Conservation (phyloP, 1,284 basidiomycete genomes). For the Meira nashicola region DNA sequence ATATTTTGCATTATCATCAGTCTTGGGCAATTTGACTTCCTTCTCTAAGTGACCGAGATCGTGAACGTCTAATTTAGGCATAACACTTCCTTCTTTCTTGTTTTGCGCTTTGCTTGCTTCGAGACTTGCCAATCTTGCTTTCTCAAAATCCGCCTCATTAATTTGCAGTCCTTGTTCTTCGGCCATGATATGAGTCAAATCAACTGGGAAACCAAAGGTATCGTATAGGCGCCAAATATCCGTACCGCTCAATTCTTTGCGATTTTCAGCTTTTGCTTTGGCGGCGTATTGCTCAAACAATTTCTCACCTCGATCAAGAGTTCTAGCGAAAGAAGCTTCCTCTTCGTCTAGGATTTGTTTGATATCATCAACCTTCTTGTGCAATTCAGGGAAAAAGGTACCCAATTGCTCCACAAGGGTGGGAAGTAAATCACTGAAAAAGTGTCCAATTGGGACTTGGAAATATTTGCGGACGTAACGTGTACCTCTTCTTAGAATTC, state of each 20-base stretch:
- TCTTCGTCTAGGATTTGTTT: conserved; percentile 96
- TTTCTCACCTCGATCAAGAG: conserved; percentile 92
- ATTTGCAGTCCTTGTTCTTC: conserved; percentile 82
- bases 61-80: conserved; percentile 90
- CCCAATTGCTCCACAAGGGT: conserved; percentile 85
- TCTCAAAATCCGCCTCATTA: conserved; percentile 83
- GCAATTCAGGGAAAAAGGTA: conserved; percentile 87
- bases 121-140: conserved; percentile 79
- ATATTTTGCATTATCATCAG: conserved; percentile 87
- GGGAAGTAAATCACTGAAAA: conserved; percentile 89
- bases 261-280: conserved; percentile 64
- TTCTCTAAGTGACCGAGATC: conserved; percentile 83
- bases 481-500: conserved; percentile 85
- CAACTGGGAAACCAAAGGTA: conserved; percentile 96
- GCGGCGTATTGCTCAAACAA: conserved; percentile 87
- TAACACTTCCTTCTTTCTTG: conserved; percentile 60
- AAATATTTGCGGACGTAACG: conserved; percentile 94
- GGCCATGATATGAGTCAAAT: conserved; percentile 94
- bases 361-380: conserved; percentile 74
- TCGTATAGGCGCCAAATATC: conserved; percentile 98
- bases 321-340: conserved; percentile 92
- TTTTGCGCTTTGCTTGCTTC: conserved; percentile 83
- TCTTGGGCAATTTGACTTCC: conserved; percentile 77
- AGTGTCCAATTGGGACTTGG: conserved; percentile 84
- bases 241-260: conserved; percentile 72